These are phyloP conservation scores for Domatiomyces globalis DNA, from an alignment of 2,329 filamentous ascomycete species.

Conservation along the genomic window DNA sequence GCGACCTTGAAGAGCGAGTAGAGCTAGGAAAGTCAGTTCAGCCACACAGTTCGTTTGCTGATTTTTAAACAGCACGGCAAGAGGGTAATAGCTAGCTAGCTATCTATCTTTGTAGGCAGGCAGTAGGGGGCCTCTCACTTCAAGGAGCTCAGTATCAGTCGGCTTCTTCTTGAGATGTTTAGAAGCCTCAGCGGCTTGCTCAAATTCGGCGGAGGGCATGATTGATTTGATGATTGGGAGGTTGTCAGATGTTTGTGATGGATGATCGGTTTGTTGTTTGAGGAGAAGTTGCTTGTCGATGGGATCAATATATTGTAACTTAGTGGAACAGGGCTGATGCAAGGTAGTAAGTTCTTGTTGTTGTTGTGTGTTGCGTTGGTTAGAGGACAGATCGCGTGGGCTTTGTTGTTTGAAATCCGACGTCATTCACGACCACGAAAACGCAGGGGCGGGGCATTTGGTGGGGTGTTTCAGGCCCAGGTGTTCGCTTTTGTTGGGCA, in stretches of 20 bases:
- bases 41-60: constrained; percentile 3
- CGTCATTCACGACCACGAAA: too few species aligned
- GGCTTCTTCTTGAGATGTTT: constrained; percentile 25
- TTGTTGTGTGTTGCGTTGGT: too few species aligned
- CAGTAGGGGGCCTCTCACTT: constrained; percentile 17
- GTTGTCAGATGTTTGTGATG: not conserved
- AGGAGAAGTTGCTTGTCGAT: too few species aligned
- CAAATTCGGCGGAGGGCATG: constrained; percentile 21
- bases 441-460: too few species aligned
- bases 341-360: too few species aligned
- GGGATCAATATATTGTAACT: too few species aligned
- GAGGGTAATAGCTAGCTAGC: not conserved
- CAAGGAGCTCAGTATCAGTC: constrained; percentile 23
- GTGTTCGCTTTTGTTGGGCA: too few species aligned
- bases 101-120: too few species aligned
- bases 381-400: too few species aligned
- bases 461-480: too few species aligned
- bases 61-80: not conserved
- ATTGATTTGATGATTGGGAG: constrained; percentile 1
- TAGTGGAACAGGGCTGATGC: too few species aligned
- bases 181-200: constrained; percentile 23
- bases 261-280: not conserved
- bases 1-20: constrained; percentile 28
- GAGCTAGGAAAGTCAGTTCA: constrained; percentile 17
- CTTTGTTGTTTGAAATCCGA: too few species aligned